phyloP scores from a whole-genome alignment of 192 early-diverging fungal species.

The Umbelopsis ramanniana region DNA sequence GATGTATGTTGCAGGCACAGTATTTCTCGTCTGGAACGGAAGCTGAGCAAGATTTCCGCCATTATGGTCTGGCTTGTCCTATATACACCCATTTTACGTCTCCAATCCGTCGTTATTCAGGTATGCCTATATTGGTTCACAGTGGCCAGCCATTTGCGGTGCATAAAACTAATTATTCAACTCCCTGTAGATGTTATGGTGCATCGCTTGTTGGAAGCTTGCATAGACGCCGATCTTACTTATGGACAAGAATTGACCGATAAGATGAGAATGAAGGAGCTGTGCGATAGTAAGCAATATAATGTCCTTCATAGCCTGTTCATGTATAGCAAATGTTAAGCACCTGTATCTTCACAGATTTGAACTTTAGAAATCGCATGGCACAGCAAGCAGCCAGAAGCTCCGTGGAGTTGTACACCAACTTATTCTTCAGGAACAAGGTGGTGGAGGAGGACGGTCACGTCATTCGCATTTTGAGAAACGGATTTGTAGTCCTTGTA shows the following conservation, averaged over 20 bases:
- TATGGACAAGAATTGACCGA: conserved; percentile 81
- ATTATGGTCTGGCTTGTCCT: conserved; percentile 91
- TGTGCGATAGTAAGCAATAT: conserved; percentile 72
- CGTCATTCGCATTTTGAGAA: conserved; percentile 91
- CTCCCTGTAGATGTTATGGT: conserved; percentile 81
- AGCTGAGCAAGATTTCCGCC: conserved; percentile 64
- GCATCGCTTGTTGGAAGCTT: conserved; percentile 79
- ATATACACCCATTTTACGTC: conserved; percentile 99
- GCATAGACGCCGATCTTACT: conserved; percentile 44
- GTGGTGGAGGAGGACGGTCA: conserved; percentile 83
- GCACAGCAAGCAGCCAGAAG: conserved; percentile 94
- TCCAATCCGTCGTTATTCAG: conserved; percentile 98
- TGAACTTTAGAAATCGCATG: conserved; percentile 95
- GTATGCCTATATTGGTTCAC: conserved; percentile 29
- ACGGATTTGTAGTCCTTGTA: conserved; percentile 92
- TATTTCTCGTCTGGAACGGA: conserved; percentile 94
- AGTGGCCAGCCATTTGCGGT: background rate
- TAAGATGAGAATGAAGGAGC: conserved; percentile 79
- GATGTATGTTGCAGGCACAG: conserved; percentile 98
- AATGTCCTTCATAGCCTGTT: background rate
- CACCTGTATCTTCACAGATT: conserved; percentile 38
- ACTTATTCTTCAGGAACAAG: conserved; percentile 96
- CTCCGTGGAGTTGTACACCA: conserved; percentile 96
- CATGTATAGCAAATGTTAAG: background rate
- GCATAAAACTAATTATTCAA: background rate